Conservation (phyloP, 805 yeast species). For the Yarrowia sp. region DNA sequence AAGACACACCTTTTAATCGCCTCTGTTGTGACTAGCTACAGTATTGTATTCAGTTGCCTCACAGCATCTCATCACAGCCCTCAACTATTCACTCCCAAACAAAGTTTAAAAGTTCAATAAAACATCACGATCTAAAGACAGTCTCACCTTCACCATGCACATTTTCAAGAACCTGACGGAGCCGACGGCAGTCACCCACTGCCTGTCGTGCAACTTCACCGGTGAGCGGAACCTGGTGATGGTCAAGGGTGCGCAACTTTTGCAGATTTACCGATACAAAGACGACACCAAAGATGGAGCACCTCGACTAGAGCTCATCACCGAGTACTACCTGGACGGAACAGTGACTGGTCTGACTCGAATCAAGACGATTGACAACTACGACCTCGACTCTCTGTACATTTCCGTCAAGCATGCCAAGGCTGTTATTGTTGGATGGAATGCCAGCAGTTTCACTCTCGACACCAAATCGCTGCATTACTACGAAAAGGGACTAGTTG, state of each 20-base stretch:
- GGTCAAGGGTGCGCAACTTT: slow-evolving; percentile 60
- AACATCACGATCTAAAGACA: neutral
- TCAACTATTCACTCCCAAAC: neutral
- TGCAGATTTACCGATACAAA: slow-evolving; percentile 57
- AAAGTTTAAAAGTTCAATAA: slow-evolving; percentile 13
- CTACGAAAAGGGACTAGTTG: slow-evolving; percentile 65
- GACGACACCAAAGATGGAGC: slow-evolving; percentile 32
- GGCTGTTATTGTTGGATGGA: slow-evolving; percentile 73
- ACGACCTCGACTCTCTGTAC: slow-evolving; percentile 57
- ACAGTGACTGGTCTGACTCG: slow-evolving; percentile 56
- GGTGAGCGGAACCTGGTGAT: slow-evolving; percentile 56
- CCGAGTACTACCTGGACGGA: slow-evolving; percentile 75
- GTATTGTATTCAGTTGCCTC: no score
- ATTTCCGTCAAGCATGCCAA: slow-evolving; percentile 75
- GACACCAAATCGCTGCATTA: slow-evolving; percentile 78
- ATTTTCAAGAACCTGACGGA: slow-evolving; percentile 73
- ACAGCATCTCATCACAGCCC: no score
- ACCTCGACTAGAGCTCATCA: slow-evolving; percentile 45
- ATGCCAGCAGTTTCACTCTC: slow-evolving; percentile 51
- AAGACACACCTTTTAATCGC: no score
- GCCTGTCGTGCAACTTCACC: slow-evolving; percentile 46
- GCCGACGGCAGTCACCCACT: slow-evolving; percentile 69
- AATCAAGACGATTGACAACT: slow-evolving; percentile 48
- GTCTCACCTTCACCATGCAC: slow-evolving; percentile 53
- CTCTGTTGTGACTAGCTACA: neutral